Evolutionary conservation across 2,329 filamentous ascomycete species (phyloP), one percentile per base, ranked within the genome.

Genomic region (Fusarium nematophilum): DNA sequence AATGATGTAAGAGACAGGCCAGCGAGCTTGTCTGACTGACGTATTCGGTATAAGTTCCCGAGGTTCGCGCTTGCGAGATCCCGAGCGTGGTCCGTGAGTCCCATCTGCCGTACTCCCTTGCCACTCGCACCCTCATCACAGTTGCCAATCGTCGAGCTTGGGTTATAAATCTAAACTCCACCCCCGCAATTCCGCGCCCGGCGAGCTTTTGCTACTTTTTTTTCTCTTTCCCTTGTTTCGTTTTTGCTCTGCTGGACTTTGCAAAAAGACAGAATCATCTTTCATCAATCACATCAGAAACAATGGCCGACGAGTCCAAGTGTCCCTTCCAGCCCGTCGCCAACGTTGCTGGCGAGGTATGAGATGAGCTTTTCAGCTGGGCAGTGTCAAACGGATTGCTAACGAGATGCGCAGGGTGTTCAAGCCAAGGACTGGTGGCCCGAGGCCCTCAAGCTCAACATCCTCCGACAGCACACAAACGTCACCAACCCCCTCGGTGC

Each of bases 171-270:
- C 44, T 25, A 49, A 56, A 49, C 55, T 61, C 55, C 59, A 60
- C 60, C 60, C 60, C 60, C 56, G 55, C 60, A 64, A 63, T 18
- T n/a, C 29, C 25, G 56, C 62, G 60, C 26, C 60, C 59, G 59
- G 53, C 55, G 46, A 49, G 29, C 39, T 59, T 29, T 33, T 62
- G 9, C 14, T 44, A 15, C 53, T 39, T 17, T 27, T 17, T 42
- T 29, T 34, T 43, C 47, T 13, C n/a, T n/a, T n/a, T 31, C 29
- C n/a, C 38, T 27, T 27, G 18, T 14, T 37, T 57, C 36, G 30
- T 59, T 50, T 40, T 50, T 31, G 37, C 59, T 46, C 9, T 59
- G 43, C 47, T 29, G 27, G 6, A 5, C 26, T 26, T 42, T 57
- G 29, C 36, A n/a, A n/a, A n/a, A n/a, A n/a, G n/a, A n/a, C n/a